A percentile compares a stretch with the other conserved stretches of the same genome.
These are phyloP conservation scores for Nicotiana noctiflora DNA, from an alignment of 257 asterid species.

Conservation along the genomic window DNA sequence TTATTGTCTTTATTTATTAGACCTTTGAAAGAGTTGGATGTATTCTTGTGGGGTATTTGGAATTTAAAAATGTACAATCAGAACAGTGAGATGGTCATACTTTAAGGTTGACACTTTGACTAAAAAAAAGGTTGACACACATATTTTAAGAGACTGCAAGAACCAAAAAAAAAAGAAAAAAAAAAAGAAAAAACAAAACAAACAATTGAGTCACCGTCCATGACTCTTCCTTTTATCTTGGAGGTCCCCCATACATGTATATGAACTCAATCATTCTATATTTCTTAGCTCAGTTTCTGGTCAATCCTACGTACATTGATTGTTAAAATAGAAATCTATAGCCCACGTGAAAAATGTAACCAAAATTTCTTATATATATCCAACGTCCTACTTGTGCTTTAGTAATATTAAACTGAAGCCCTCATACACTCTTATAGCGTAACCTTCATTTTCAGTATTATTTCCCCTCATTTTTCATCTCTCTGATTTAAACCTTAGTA, in stretches of 20 bases:
- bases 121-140: no score
- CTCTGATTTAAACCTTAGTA: neutral
- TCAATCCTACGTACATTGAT: neutral
- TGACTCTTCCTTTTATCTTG: neutral
- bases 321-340: neutral
- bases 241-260: neutral
- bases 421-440: neutral
- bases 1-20: neutral
- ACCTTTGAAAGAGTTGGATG: neutral
- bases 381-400: no score
- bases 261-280: neutral
- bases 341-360: slow-evolving; percentile 1
- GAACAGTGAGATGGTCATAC: neutral
- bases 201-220: neutral
- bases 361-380: neutral
- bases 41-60: neutral
- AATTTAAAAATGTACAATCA: neutral
- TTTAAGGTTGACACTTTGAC: neutral
- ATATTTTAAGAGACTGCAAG: no score
- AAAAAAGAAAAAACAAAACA: no score
- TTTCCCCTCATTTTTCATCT: neutral
- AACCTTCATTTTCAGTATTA: neutral
- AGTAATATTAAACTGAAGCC: neutral
- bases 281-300: neutral
- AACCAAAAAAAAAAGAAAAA: no score